These are phyloP conservation scores for Emergomyces pasteurianus DNA, from an alignment of 2,329 filamentous ascomycete species.

Conservation along the genomic window DNA sequence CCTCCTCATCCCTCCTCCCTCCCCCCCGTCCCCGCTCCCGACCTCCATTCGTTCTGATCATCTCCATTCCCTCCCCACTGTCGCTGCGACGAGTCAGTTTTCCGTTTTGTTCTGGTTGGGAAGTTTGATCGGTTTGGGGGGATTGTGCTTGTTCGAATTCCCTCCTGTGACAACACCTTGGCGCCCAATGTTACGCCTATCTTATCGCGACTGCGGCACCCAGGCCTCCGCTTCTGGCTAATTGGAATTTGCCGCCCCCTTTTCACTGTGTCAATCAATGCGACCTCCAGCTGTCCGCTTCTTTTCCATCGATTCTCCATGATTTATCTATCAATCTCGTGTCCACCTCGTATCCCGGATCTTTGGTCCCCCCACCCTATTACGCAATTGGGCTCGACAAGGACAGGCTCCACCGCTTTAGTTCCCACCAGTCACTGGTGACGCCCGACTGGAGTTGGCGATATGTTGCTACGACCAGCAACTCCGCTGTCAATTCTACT, in stretches of 20 bases:
- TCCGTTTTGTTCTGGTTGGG: neutral
- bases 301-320: neutral
- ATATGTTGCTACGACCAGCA: constrained; percentile 73
- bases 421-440: neutral
- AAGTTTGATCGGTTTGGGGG: neutral
- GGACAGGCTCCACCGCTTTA: neutral
- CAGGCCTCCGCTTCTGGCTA: neutral
- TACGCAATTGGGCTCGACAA: neutral
- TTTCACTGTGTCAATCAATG: neutral
- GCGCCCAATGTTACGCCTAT: neutral
- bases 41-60: neutral
- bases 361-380: neutral
- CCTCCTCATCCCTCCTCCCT: too few species aligned
- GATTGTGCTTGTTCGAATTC: neutral
- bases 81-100: neutral
- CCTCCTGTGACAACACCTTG: neutral
- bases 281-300: neutral
- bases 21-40: too few species aligned
- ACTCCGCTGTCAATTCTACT: constrained; percentile 83
- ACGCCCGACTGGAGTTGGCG: neutral
- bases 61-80: neutral
- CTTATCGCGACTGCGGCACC: neutral
- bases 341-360: neutral
- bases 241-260: neutral
- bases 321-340: neutral